phyloP scores from a whole-genome alignment of 129 eudicot species.

The Flaveria brownii region DNA sequence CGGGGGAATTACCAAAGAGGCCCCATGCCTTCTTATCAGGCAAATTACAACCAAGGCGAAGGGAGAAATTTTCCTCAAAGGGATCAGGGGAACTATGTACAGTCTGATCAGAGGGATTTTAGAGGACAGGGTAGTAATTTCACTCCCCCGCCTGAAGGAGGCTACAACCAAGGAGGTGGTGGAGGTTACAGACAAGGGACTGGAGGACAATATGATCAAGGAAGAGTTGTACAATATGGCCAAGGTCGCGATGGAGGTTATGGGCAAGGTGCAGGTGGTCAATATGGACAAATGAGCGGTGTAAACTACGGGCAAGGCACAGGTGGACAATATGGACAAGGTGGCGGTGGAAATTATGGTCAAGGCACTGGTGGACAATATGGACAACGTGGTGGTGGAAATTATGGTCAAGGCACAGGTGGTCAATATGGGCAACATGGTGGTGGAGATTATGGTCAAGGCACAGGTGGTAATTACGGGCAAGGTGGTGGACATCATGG shows the following conservation, averaged over 20 bases:
- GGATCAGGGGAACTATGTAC: constrained; percentile 33
- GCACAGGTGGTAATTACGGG: constrained; percentile 21
- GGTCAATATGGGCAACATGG: constrained; percentile 25
- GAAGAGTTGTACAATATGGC: constrained; percentile 30
- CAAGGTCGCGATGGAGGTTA: constrained; percentile 38
- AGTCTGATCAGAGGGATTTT: constrained; percentile 36
- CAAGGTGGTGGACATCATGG: constrained; percentile 31
- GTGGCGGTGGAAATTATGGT: constrained; percentile 31
- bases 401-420: constrained; percentile 34
- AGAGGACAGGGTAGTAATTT: constrained; percentile 33
- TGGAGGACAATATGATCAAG: constrained; percentile 35
- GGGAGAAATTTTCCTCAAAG: constrained; percentile 33
- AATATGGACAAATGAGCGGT: constrained; percentile 17
- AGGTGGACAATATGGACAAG: constrained; percentile 34
- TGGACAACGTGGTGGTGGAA: constrained; percentile 33
- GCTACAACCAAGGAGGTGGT: constrained; percentile 35
- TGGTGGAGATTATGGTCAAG: constrained; percentile 32
- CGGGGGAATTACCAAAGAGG: constrained; percentile 47
- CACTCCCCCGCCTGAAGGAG: constrained; percentile 40
- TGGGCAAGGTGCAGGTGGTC: constrained; percentile 34
- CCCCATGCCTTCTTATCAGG: constrained; percentile 45
- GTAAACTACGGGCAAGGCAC: constrained; percentile 28
- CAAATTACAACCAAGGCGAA: constrained; percentile 40
- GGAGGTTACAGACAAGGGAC: constrained; percentile 35
- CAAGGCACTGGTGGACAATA: constrained; percentile 30